Evolutionary conservation across 129 eudicot species (phyloP).

Genomic region (Saposhnikovia divaricata): DNA sequence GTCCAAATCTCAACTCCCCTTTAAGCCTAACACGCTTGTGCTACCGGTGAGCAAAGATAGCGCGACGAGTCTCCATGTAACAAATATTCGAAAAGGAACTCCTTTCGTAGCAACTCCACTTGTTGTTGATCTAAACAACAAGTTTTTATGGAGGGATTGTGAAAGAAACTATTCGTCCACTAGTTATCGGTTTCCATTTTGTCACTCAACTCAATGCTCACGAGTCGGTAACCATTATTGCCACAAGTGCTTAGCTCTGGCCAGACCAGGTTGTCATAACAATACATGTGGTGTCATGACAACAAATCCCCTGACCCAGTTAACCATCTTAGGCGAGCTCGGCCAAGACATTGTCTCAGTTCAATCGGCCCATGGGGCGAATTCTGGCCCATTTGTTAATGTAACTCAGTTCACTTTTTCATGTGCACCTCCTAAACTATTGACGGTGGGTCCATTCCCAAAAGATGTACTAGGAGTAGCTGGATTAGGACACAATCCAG

Average conservation of each 20-base stretch:
- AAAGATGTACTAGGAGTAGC: constrained; percentile 30
- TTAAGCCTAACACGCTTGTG: constrained; percentile 24
- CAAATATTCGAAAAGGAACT: constrained; percentile 32
- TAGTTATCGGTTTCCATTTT: constrained; percentile 28
- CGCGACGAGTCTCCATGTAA: constrained; percentile 23
- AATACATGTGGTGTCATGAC: constrained; percentile 36
- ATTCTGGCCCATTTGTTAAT: constrained; percentile 13
- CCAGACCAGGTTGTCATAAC: constrained; percentile 43
- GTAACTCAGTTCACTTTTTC: constrained; percentile 29
- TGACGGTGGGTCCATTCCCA: constrained; percentile 25
- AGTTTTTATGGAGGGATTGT: constrained; percentile 33
- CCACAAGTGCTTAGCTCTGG: constrained; percentile 22
- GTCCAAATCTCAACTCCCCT: constrained; percentile 6
- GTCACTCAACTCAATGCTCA: constrained; percentile 39
- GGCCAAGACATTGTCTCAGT: constrained; percentile 35
- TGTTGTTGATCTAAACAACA: constrained; percentile 34
- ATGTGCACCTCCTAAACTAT: constrained; percentile 36
- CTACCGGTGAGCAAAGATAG: constrained; percentile 25
- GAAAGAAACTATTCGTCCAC: constrained; percentile 32
- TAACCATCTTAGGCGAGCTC: constrained; percentile 23
- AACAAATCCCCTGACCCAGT: constrained; percentile 29
- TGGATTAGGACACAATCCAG: constrained; percentile 30
- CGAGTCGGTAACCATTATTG: constrained; percentile 24
- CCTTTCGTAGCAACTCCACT: constrained; percentile 23
- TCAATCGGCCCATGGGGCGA: constrained; percentile 17